These are phyloP conservation scores for Microascus cirrosus DNA, from an alignment of 2,329 filamentous ascomycete species.

Conservation along the genomic window DNA sequence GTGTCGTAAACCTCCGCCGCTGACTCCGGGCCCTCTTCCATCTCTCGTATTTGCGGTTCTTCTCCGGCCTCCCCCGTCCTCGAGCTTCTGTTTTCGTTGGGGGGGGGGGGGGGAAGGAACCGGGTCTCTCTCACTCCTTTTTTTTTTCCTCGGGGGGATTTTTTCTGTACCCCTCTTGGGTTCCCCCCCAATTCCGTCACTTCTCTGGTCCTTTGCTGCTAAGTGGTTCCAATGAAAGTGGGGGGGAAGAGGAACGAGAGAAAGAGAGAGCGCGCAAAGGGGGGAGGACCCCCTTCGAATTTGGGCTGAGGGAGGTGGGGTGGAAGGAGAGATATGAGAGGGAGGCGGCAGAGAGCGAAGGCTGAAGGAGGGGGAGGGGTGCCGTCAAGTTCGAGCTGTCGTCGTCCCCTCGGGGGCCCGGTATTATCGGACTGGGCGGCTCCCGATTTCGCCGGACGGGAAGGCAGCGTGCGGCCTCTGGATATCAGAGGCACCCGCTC, in stretches of 20 bases:
- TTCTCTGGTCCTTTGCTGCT: neutral
- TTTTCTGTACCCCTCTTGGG: too few relatives aligned
- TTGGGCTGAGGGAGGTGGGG: neutral
- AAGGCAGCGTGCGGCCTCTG: neutral
- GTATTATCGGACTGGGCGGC: neutral
- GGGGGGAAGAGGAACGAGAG: neutral
- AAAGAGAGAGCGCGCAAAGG: neutral
- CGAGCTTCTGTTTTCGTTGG: too few relatives aligned
- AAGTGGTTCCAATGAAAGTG: neutral
- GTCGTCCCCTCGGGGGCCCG: neutral
- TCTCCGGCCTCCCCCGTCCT: neutral
- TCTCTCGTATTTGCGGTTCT: neutral
- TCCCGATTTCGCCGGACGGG: neutral
- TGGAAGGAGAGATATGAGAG: neutral
- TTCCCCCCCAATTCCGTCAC: neutral
- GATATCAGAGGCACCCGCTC: conserved; percentile 1
- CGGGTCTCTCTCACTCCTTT: neutral
- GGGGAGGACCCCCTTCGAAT: neutral
- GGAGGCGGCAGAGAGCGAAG: neutral
- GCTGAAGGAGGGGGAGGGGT: neutral
- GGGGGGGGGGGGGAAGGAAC: too few relatives aligned
- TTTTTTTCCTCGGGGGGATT: neutral
- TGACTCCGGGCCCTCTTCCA: neutral
- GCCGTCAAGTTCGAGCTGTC: neutral
- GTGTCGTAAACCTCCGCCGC: conserved; percentile 6